Base-by-base conservation (phyloP, 495 filamentous ascomycete species). In the Penicillium dipodomyicola region DNA sequence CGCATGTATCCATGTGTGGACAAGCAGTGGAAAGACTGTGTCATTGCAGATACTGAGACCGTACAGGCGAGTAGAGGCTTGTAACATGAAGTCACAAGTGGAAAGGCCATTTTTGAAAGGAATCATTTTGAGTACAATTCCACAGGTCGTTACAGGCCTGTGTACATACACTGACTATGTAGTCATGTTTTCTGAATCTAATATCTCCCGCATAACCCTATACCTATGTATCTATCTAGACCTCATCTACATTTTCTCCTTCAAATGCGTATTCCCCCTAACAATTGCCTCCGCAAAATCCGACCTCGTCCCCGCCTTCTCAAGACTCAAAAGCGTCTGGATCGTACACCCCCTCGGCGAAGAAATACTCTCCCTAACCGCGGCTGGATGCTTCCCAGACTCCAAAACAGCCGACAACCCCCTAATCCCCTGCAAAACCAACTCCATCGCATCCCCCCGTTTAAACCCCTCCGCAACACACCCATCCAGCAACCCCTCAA, bases 401-500 rank as follows among this genome's bases (percentile, higher is more conserved):
- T 65, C 61, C 33, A 75, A 33, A 39, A 72, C 57, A 37, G 65
- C 69, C 9, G 67, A 67, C 42, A 73, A 62, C 5, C 73, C 72
- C 30, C 62, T 49, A 20, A 77, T 19, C 4, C 66, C 65, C 54
- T 71, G 65, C 20, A 69, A 54, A 15, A 65, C 56, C 52, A 77
- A 58, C 54, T 71, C 63, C 62, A 72, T 53, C 1, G 74, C 73
- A 57, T 76, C 72, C 0, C 58, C 47, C 30, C 72, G 55, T 39
- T 67, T 65, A 1, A 76, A 25, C 0, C 74, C 74, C 61, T 72
- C 69, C 0, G 62, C 69, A 35, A 77, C 72, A 59, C 65, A 69
- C 4, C 73, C 74, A 61, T 77, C 72, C 39, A 74, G 30, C 19
- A 76, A 60, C 4, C 74, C 74, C 29, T 76, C 72, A 45, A 75